A percentile compares a stretch with the other conserved stretches of the same genome.
These are phyloP conservation scores for Oxalis stricta DNA, from an alignment of 441 rosid species.

Conservation along the genomic window DNA sequence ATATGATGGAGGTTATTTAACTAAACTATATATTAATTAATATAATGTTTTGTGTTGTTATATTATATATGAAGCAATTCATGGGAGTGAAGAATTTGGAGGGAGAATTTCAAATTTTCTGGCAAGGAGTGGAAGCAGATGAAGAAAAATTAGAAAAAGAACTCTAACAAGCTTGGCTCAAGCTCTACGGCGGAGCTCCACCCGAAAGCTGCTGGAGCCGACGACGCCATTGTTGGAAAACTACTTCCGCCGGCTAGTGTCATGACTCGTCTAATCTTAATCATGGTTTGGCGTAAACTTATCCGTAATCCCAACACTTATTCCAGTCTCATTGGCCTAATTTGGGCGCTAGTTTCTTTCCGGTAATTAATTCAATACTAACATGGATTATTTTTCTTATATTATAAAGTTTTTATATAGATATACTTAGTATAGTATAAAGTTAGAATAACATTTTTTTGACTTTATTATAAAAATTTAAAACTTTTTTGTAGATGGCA, in stretches of 20 bases:
- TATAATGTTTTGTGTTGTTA: background rate
- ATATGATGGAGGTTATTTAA: too few relatives aligned
- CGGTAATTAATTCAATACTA: constrained; percentile 12
- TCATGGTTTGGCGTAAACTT: constrained; percentile 71
- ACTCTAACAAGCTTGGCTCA: constrained; percentile 49
- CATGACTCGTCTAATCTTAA: constrained; percentile 53
- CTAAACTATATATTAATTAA: too few relatives aligned
- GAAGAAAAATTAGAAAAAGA: constrained; percentile 30
- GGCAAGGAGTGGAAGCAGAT: constrained; percentile 16
- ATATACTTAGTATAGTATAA: too few relatives aligned
- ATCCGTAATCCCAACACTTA: constrained; percentile 66
- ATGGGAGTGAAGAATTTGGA: constrained; percentile 28
- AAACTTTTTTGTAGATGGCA: constrained; percentile 44
- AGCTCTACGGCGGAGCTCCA: constrained; percentile 54
- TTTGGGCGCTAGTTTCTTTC: constrained; percentile 53
- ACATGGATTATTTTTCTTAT: too few relatives aligned
- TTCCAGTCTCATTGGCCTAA: constrained; percentile 53
- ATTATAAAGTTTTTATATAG: too few relatives aligned
- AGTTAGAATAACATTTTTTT: background rate
- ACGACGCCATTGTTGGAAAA: constrained; percentile 20
- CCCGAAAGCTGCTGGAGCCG: constrained; percentile 27
- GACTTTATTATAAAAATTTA: background rate
- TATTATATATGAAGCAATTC: constrained; percentile 16
- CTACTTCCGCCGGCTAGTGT: constrained; percentile 63
- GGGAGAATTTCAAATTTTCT: constrained; percentile 35